Conservation (phyloP, 2,329 filamentous ascomycete species). For the Pleurostoma richardsiae region DNA sequence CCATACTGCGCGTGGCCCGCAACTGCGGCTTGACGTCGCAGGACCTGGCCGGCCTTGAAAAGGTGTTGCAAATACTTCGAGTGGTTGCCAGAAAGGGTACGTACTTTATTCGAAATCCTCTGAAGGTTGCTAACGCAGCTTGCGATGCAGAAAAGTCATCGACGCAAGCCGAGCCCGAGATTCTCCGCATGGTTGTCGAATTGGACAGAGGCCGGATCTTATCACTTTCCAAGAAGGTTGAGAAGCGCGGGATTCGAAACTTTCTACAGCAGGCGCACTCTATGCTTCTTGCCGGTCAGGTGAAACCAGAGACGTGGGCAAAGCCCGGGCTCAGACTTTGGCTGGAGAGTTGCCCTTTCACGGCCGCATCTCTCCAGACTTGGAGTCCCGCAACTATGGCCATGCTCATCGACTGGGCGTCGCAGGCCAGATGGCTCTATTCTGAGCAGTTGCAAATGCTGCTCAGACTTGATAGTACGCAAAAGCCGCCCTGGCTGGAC, state of each 20-base stretch:
- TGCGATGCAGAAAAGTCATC: conserved; percentile 4
- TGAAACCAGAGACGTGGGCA: conserved; percentile 3
- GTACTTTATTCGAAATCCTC: not conserved
- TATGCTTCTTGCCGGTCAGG: conserved; percentile 5
- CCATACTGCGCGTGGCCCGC: conserved; percentile 19
- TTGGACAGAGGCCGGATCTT: conserved; percentile 5
- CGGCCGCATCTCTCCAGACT: conserved; percentile 5
- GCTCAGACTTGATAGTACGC: conserved; percentile 2
- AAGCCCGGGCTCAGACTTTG: conserved; percentile 4
- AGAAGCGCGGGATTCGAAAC: conserved; percentile 5
- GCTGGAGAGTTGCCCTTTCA: conserved; percentile 7
- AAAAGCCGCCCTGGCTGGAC: conserved; percentile 9
- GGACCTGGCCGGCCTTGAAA: conserved; percentile 9
- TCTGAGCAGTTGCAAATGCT: conserved; percentile 8
- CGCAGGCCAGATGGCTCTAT: conserved; percentile 10
- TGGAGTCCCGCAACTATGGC: conserved; percentile 1
- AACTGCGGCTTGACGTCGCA: conserved; percentile 18
- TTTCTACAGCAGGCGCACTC: conserved; percentile 3
- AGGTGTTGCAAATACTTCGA: conserved; percentile 11
- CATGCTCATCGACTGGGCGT: conserved; percentile 11
- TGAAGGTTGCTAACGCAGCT: not conserved
- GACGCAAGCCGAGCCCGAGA: conserved; percentile 1
- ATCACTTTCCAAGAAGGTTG: conserved; percentile 2
- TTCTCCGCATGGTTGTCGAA: conserved; percentile 5
- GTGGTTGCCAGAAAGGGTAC: conserved; percentile 10